Base-by-base conservation (phyloP, 805 yeast genomes). In the Saturnispora zaruensis region DNA sequence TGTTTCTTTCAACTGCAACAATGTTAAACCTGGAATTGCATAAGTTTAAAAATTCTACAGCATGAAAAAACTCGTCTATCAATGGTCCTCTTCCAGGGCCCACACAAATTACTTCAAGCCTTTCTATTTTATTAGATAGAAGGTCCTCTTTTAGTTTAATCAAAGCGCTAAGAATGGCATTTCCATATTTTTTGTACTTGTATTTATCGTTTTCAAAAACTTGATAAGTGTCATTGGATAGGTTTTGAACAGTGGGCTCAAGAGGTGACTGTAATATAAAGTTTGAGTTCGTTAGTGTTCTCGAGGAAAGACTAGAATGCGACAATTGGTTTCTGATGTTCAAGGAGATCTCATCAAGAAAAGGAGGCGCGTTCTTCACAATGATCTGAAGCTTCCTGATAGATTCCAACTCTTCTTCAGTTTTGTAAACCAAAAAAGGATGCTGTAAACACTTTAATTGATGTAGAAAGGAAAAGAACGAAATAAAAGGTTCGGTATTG, bases 41-140 rank as follows among this genome's bases (percentile, higher is more conserved):
- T 34, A 65, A 46, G 7, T 61, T 54, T 4, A 74, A 55, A 20
- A 58, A 57, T 3, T 62, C 57, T 1, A 79, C 56, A 2, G 81
- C 77, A 5, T 66, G 59, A 28, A 75, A 66, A 0, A 77, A 68
- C 20, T 74, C 69, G 41, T 81, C 81, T 2, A 89, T 80, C 26
- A 90, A 65, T 0, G 91, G 90, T 1, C 97, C 97, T 42, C 88
- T 69, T 1, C 97, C 97, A 0, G 96, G 93, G 0, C 97, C 97
- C 2, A 84, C 80, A 2, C 90, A 74, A 4, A 84, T 72, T 7
- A 86, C 66, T 14, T 66, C 25, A 73, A 54, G 23, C 7, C 18
- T n/a, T 20, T n/a, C 34, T 6, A n/a, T 4, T 8, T 45, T 6
- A 13, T n/a, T 24, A 6, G 21, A 25, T 23, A 44, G 42, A 5